These are phyloP conservation scores for Nephromyces sp. DNA, from an alignment of 169 alveolate species.

Conservation along the genomic window DNA sequence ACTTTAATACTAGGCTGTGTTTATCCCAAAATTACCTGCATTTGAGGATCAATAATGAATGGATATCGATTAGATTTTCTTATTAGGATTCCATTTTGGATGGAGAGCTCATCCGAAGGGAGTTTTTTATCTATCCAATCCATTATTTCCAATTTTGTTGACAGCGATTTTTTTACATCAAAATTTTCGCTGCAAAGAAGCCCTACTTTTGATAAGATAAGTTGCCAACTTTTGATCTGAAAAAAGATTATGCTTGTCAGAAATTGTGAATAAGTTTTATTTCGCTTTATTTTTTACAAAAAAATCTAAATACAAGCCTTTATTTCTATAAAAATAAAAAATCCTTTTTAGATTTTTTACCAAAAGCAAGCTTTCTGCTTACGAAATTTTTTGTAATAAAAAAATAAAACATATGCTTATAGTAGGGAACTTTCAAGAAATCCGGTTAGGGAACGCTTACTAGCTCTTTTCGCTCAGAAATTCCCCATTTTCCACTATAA, in stretches of 20 bases:
- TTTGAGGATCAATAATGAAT: slow-evolving; percentile 84
- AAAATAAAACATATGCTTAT: too few relatives aligned
- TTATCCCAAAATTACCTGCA: too few relatives aligned
- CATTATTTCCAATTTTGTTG: slow-evolving; percentile 75
- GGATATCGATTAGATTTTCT: slow-evolving; percentile 81
- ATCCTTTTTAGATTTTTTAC: too few relatives aligned
- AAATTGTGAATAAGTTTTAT: too few relatives aligned
- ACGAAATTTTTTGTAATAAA: too few relatives aligned
- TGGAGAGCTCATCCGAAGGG: slow-evolving; percentile 83
- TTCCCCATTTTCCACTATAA: slow-evolving; percentile 82
- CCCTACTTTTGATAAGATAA: slow-evolving; percentile 50
- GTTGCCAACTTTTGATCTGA: slow-evolving; percentile 70
- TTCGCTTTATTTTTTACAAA: too few relatives aligned
- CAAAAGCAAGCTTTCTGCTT: too few relatives aligned
- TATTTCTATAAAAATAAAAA: too few relatives aligned
- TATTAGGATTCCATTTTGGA: slow-evolving; percentile 82
- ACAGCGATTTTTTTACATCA: slow-evolving; percentile 69
- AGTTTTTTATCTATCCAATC: slow-evolving; percentile 84
- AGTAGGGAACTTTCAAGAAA: too few relatives aligned
- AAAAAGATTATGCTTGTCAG: too few relatives aligned
- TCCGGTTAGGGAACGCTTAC: slow-evolving; percentile 24
- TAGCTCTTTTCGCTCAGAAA: slow-evolving; percentile 74
- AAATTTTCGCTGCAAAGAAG: slow-evolving; percentile 66
- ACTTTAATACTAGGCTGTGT: too few relatives aligned
- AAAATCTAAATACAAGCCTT: neutral